Conservation (phyloP, 2,329 filamentous ascomycete genomes). For the Verticillium nonalfalfae region DNA sequence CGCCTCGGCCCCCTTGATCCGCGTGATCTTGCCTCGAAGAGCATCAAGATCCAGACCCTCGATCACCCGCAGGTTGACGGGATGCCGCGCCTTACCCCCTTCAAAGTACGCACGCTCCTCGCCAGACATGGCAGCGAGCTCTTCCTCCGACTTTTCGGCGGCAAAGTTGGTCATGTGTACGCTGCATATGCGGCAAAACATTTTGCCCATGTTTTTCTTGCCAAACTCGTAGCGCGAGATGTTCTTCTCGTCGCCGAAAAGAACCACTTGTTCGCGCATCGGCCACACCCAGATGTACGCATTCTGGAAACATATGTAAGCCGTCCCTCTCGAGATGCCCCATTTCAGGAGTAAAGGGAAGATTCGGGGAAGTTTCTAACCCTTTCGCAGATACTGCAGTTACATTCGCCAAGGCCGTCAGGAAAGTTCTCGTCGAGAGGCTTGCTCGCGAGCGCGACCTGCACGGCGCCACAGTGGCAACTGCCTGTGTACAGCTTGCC, state of each 20-base stretch:
- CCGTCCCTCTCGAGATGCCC: neutral
- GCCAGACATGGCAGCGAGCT: constrained; percentile 24
- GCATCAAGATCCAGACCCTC: constrained; percentile 26
- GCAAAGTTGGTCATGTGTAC: constrained; percentile 30
- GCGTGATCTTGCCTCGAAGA: neutral
- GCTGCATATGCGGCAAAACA: constrained; percentile 43
- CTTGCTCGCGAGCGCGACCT: constrained; percentile 32
- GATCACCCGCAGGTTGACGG: constrained; percentile 32
- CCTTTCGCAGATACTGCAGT: constrained; percentile 43
- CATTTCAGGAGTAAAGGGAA: neutral
- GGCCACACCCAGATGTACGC: constrained; percentile 40
- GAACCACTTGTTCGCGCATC: constrained; percentile 25
- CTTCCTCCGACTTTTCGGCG: constrained; percentile 24
- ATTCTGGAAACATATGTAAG: constrained; percentile 20
- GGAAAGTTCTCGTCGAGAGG: constrained; percentile 30
- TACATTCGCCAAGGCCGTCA: constrained; percentile 32
- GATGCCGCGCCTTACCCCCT: constrained; percentile 9
- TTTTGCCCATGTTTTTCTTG: constrained; percentile 25
- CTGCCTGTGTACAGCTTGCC: constrained; percentile 38
- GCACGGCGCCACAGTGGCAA: constrained; percentile 47
- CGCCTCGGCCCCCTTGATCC: constrained; percentile 10
- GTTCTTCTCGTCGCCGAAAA: constrained; percentile 31
- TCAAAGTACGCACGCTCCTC: constrained; percentile 12
- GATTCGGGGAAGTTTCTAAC: constrained; percentile 17
- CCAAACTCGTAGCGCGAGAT: constrained; percentile 31